Percentiles rank a stretch among this genome's conserved stretches.
Conservation (phyloP, 2,329 filamentous ascomycete species). For the Xylariaceae sp. region DNA sequence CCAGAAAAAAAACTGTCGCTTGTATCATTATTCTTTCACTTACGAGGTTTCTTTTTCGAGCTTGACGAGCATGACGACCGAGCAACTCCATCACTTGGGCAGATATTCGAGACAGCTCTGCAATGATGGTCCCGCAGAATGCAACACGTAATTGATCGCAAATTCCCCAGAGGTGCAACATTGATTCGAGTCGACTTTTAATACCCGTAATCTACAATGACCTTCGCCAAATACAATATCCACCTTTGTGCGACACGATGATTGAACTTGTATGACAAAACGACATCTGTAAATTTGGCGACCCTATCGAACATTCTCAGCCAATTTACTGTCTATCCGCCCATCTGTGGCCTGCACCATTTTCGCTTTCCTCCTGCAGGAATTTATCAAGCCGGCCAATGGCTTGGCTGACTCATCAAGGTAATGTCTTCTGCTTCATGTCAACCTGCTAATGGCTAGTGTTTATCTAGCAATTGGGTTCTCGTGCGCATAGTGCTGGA, state of each 20-base stretch:
- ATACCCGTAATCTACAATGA: constrained; percentile 28
- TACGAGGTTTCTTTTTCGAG: constrained; percentile 29
- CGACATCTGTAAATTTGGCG: constrained; percentile 15
- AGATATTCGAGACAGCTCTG: constrained; percentile 30
- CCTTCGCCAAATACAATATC: constrained; percentile 18
- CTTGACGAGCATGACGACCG: constrained; percentile 32
- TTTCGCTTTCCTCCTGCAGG: no score
- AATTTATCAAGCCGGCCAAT: no score
- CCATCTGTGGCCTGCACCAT: no score
- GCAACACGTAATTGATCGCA: constrained; percentile 35
- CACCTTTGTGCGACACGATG: background rate
- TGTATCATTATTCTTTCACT: constrained; percentile 33
- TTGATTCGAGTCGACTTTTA: constrained; percentile 30
- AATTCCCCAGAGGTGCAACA: constrained; percentile 33
- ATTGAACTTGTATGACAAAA: constrained; percentile 10
- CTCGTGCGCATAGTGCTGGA: background rate
- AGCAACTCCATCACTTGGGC: constrained; percentile 27
- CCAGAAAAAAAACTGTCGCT: constrained; percentile 27
- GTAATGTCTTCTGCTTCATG: background rate
- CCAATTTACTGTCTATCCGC: no score
- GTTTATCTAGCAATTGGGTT: no score
- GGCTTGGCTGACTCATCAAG: background rate
- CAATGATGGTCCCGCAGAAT: constrained; percentile 30
- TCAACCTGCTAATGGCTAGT: background rate
- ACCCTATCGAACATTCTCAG: no score